phyloP scores from a whole-genome alignment of 169 alveolate genomes.

The Babesia sp. region DNA sequence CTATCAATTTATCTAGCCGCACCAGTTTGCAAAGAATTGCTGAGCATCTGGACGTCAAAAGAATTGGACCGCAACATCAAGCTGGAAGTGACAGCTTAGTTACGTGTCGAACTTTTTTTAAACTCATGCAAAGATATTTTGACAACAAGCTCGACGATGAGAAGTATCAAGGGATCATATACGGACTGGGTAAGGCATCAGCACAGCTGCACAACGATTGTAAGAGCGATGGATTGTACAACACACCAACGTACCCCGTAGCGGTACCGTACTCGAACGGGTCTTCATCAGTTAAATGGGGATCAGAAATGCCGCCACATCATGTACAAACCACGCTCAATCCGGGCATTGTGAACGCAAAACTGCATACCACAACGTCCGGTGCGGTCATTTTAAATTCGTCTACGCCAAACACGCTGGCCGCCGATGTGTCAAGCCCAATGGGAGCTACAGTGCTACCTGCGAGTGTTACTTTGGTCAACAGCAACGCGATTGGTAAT shows the following conservation, averaged over 20 bases:
- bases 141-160: constrained; percentile 83
- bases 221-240: constrained; percentile 30
- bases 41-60: constrained; percentile 83
- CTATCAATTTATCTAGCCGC: constrained; percentile 79
- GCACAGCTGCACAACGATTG: constrained; percentile 26
- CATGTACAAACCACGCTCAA: constrained; percentile 42
- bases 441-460: constrained; percentile 5
- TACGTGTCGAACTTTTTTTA: constrained; percentile 92
- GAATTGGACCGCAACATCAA: constrained; percentile 97
- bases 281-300: constrained; percentile 12
- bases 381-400: constrained; percentile 21
- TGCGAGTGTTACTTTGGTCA: constrained; percentile 4
- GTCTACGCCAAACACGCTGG: neutral
- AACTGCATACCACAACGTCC: constrained; percentile 14
- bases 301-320: constrained; percentile 20
- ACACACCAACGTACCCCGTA: constrained; percentile 26
- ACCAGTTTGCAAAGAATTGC: constrained; percentile 85
- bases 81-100: constrained; percentile 98
- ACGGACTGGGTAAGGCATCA: constrained; percentile 81
- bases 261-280: constrained; percentile 5
- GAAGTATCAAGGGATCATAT: constrained; percentile 82
- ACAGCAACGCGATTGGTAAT: constrained; percentile 19
- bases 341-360: constrained; percentile 36
- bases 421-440: constrained; percentile 15
- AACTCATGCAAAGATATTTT: constrained; percentile 83